phyloP scores from a whole-genome alignment of 2,329 filamentous ascomycete genomes.

The Colletotrichum gigasporum region DNA sequence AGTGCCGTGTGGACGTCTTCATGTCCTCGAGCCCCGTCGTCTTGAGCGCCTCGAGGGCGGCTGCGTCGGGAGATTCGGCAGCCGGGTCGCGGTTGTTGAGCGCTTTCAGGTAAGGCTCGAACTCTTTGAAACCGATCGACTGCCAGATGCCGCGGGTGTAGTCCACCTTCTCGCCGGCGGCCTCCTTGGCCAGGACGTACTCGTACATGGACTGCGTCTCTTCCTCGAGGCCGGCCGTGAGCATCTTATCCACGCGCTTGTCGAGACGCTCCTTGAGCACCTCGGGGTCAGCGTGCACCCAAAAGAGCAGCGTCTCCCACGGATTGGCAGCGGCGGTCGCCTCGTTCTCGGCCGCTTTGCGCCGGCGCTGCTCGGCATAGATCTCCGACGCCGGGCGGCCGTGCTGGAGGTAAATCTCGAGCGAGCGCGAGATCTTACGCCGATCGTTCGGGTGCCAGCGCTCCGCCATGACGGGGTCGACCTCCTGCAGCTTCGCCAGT shows the following conservation, averaged over 20 bases:
- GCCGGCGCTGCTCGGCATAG: slow-evolving; percentile 78
- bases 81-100: slow-evolving; percentile 37
- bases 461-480: slow-evolving; percentile 89
- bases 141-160: slow-evolving; percentile 90
- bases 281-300: slow-evolving; percentile 82
- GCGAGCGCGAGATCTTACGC: slow-evolving; percentile 87
- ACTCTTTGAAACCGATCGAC: slow-evolving; percentile 95
- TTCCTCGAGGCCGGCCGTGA: slow-evolving; percentile 62
- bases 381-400: slow-evolving; percentile 85
- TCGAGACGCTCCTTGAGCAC: slow-evolving; percentile 77
- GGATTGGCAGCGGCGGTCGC: slow-evolving; percentile 36
- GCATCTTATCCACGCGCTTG: slow-evolving; percentile 84
- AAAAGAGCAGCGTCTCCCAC: slow-evolving; percentile 78
- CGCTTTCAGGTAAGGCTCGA: slow-evolving; percentile 74
- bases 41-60: slow-evolving; percentile 65
- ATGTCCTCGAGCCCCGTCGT: slow-evolving; percentile 74
- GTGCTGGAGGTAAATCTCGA: slow-evolving; percentile 89
- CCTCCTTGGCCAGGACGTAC: slow-evolving; percentile 44
- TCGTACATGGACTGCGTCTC: slow-evolving; percentile 59
- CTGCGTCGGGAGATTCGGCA: slow-evolving; percentile 34
- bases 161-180: slow-evolving; percentile 68
- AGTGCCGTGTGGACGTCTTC: slow-evolving; percentile 85
- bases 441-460: slow-evolving; percentile 94
- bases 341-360: slow-evolving; percentile 39
- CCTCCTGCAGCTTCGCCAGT: slow-evolving; percentile 75